Conservation (phyloP, 306 rosid species). For the Comarum palustre region DNA sequence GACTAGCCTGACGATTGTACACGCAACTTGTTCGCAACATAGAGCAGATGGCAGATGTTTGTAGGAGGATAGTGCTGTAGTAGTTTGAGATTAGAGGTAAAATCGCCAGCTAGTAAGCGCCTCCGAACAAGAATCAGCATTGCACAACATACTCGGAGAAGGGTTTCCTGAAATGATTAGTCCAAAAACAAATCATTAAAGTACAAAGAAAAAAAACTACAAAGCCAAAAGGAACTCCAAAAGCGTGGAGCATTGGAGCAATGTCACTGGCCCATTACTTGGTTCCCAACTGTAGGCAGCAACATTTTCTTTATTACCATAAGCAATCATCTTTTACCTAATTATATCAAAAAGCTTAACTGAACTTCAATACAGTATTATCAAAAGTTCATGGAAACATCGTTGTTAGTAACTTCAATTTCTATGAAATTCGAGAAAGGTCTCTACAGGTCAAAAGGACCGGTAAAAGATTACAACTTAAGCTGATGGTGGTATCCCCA, state of each 20-base stretch:
- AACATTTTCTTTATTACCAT: neutral
- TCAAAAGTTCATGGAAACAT: neutral
- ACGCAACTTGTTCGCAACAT: constrained; percentile 95
- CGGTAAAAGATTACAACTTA: too few relatives aligned
- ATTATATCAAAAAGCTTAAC: neutral
- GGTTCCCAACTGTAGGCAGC: neutral
- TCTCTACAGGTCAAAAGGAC: too few relatives aligned
- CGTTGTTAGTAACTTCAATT: neutral
- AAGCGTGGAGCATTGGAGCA: neutral
- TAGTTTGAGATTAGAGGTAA: constrained; percentile 91
- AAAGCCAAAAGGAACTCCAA: neutral
- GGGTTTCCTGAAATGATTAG: constrained; percentile 65
- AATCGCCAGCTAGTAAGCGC: constrained; percentile 95
- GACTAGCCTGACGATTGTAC: constrained; percentile 50
- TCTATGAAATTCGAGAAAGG: too few relatives aligned
- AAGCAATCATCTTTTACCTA: neutral
- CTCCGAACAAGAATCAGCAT: constrained; percentile 87
- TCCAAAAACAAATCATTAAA: neutral
- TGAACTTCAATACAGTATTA: neutral
- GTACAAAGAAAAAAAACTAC: neutral
- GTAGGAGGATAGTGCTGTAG: constrained; percentile 86
- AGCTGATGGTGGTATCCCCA: neutral
- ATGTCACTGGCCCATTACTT: constrained; percentile 2
- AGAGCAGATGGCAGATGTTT: constrained; percentile 91
- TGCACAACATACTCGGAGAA: constrained; percentile 90